Evolutionary conservation across 2,329 filamentous ascomycete species (phyloP), one percentile per base, ranked within the genome.

Genomic region (Botrytis porri): DNA sequence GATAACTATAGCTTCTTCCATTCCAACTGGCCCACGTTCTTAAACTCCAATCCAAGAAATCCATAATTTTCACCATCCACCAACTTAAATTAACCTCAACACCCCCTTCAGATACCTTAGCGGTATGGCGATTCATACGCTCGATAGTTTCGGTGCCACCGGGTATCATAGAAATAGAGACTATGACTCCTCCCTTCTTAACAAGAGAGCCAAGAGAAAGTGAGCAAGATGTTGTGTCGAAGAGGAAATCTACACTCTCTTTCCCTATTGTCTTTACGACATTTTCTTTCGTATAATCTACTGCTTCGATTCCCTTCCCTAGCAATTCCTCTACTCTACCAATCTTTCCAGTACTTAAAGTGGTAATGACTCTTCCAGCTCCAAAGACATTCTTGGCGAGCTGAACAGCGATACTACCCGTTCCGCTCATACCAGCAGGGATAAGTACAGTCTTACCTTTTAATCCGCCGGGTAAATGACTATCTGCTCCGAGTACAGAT

Each of bases 371-470:
- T 16, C 51, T 57, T n/a, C 51, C 51, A 18, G 51, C 51, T 18
- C n/a, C 51, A 57, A 57, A 57, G 2, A 57, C n/a, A 57, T 57
- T 57, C n/a, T 57, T 57, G 51, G 51, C 51, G 51, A 57, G 51
- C 14, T 57, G 51, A 18, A 29, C 51, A 8, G 51, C 51, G n/a
- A 57, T 29, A 57, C 51, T 57, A 18, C 51, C 51, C 3, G 51
- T 57, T 57, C 51, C 51, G 6, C 51, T 18, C 51, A 84, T 75
- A 0, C 81, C 83, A 45, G 78, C 82, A 12, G 82, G 81, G 0
- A 84, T 74, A 35, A 83, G 81, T 0, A 84, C 80, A 1, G 81
- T 83, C 73, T 83, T 83, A 2, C 81, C 84, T 20, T 79, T 74
- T 16, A 85, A 76, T 29, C 82, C 83, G n/a, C 83, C 83, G 4